These are phyloP conservation scores for Roridomyces roridus DNA, from an alignment of 768 basidiomycete species.

Conservation along the genomic window DNA sequence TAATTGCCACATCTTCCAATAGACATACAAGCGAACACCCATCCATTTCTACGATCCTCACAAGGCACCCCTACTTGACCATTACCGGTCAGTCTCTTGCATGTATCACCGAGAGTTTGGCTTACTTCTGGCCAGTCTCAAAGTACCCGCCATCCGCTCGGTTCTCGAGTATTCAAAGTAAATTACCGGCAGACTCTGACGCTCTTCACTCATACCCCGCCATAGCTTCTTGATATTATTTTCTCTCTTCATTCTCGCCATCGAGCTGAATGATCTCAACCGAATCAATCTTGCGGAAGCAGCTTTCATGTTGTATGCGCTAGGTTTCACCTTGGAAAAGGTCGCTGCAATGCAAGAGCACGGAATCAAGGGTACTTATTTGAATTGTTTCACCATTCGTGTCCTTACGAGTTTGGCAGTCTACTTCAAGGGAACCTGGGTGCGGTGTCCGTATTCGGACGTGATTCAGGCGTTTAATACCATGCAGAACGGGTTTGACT, in stretches of 20 bases:
- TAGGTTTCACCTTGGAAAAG: slow-evolving; percentile 91
- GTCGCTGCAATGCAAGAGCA: slow-evolving; percentile 96
- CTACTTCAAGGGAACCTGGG: slow-evolving; percentile 88
- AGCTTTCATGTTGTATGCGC: slow-evolving; percentile 77
- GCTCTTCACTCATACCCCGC: slow-evolving; percentile 12
- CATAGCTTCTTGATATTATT: slow-evolving; percentile 81
- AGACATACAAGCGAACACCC: slow-evolving; percentile 94
- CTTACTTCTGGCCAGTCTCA: slow-evolving; percentile 57
- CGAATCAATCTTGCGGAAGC: slow-evolving; percentile 70
- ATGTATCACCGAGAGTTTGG: not conserved
- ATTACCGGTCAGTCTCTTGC: slow-evolving; percentile 73
- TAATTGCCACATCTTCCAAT: not conserved
- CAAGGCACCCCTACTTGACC: slow-evolving; percentile 91
- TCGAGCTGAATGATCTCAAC: slow-evolving; percentile 72
- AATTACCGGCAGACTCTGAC: slow-evolving; percentile 7
- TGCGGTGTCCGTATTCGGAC: slow-evolving; percentile 35
- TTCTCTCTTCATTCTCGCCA: slow-evolving; percentile 76
- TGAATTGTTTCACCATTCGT: slow-evolving; percentile 11
- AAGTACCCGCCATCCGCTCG: slow-evolving; percentile 91
- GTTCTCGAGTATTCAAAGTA: slow-evolving; percentile 91
- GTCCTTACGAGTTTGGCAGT: slow-evolving; percentile 45
- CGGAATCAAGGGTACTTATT: slow-evolving; percentile 86
- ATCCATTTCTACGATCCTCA: slow-evolving; percentile 95
- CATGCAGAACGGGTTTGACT: slow-evolving; percentile 86
- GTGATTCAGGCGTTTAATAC: slow-evolving; percentile 12